Base-by-base conservation (phyloP, 208 protist species). In the Leptomonas seymouri region DNA sequence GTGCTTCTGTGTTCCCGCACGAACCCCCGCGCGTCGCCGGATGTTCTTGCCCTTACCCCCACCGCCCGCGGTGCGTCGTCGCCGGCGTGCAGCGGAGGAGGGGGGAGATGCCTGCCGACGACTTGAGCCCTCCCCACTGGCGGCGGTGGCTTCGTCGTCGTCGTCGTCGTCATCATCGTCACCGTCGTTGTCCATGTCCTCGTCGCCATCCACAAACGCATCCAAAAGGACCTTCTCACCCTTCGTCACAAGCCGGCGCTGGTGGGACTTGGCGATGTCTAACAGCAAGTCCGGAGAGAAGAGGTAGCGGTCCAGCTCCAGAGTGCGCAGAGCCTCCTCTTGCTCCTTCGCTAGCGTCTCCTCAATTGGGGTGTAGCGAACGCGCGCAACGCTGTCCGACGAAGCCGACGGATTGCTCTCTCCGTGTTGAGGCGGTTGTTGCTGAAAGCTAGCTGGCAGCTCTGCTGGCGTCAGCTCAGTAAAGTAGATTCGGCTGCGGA, bases 241-340 rank as follows among this genome's bases (percentile, higher is more conserved):
- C n/a, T 60, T 64, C 15, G 91, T 93, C 8, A 96, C 78, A 12
- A 90, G 80, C 12, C 87, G 76, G 27, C 81, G 54, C 79, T 96
- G 91, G 42, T 91, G 77, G 71, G 85, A 77, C 67, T 87, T 90
- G 28, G 70, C 73, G 30, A 96, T 93, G 73, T 96, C 88, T 1
- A 87, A 76, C 25, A 96, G 76, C 60, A 96, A 67, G 56, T 96
- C 91, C 0, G 91, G 91, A 0, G 86, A 85, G 34, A 94, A 77
- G 8, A 96, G 76, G 62, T 93, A 96, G 53, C 91, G 86, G 62
- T 96, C 91, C 5, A 96, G 77, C 55, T 90, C 85, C 36, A 96
- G 53, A 7, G 77, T 75, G 25, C 64, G 70, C 65, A 94, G 80
- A 16, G 88, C 91, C 39, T 83, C 62, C 20, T 75, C 69, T 48